Conservation (phyloP, 129 eudicot genomes). For the Rutidosis leptorrhynchoides region DNA sequence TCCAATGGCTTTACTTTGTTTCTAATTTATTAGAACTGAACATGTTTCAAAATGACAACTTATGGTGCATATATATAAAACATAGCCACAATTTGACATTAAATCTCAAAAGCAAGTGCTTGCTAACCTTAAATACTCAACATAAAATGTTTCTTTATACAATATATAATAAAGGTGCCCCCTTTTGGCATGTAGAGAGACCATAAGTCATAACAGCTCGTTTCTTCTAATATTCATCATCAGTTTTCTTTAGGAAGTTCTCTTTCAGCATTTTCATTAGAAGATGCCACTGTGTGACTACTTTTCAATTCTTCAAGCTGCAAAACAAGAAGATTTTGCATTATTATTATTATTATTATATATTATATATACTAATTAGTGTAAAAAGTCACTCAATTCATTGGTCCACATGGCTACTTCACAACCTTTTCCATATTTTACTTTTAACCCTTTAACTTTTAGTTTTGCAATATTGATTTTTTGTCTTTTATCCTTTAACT, state of each 20-base stretch:
- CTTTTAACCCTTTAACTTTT: too few species aligned
- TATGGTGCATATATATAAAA: too few species aligned
- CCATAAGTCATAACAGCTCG: constrained; percentile 16
- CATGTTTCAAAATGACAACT: neutral
- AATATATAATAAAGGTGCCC: neutral
- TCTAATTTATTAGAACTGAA: neutral
- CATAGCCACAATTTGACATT: neutral
- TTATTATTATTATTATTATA: too few species aligned
- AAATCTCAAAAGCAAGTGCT: neutral
- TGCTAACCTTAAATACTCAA: neutral
- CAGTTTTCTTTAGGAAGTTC: constrained; percentile 34
- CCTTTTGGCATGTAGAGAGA: constrained; percentile 23
- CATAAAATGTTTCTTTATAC: neutral
- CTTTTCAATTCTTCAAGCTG: constrained; percentile 60
- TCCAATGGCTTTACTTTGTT: neutral
- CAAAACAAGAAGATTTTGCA: constrained; percentile 12
- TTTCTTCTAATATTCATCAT: constrained; percentile 16
- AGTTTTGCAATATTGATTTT: too few species aligned
- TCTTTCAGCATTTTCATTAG: constrained; percentile 38
- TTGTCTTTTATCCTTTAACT: too few species aligned
- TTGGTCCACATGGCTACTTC: too few species aligned
- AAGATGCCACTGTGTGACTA: constrained; percentile 35
- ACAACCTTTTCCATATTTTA: too few species aligned
- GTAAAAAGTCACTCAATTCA: too few species aligned
- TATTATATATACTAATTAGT: too few species aligned